Conservation (phyloP, 805 yeast genomes). For the Metschnikowia reukaufii region DNA sequence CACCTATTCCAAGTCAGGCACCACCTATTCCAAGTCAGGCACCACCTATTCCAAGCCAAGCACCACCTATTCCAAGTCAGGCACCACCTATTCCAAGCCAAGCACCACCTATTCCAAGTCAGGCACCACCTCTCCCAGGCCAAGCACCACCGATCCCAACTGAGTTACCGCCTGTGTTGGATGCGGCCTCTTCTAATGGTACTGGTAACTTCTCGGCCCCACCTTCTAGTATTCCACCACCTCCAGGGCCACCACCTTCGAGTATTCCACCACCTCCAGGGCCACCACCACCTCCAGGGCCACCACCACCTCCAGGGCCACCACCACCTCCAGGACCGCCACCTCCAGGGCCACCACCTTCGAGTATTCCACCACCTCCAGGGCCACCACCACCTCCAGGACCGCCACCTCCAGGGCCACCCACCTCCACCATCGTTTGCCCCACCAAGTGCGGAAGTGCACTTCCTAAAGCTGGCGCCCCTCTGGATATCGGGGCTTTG, state of each 20-base stretch:
- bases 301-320: slow-evolving; percentile 13
- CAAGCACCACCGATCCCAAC: not conserved
- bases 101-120: slow-evolving; percentile 18
- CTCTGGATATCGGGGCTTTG: slow-evolving; percentile 46
- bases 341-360: slow-evolving; percentile 8
- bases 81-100: slow-evolving; percentile 21
- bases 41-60: slow-evolving; percentile 17
- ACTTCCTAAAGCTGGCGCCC: slow-evolving; percentile 26
- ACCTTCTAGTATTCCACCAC: slow-evolving; percentile 5
- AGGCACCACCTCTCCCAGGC: not conserved
- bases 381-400: slow-evolving; percentile 12
- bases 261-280: slow-evolving; percentile 12
- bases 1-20: slow-evolving; percentile 19
- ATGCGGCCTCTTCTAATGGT: not conserved
- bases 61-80: slow-evolving; percentile 10
- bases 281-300: slow-evolving; percentile 12
- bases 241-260: slow-evolving; percentile 9
- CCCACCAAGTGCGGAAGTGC: slow-evolving; percentile 24
- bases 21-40: slow-evolving; percentile 22
- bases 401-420: slow-evolving; percentile 13
- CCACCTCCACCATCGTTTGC: slow-evolving; percentile 17
- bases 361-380: slow-evolving; percentile 13
- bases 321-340: slow-evolving; percentile 17
- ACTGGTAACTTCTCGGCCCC: not conserved
- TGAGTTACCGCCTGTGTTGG: not conserved